phyloP scores from a whole-genome alignment of 768 basidiomycete species.

The Rhodotorula paludigena region DNA sequence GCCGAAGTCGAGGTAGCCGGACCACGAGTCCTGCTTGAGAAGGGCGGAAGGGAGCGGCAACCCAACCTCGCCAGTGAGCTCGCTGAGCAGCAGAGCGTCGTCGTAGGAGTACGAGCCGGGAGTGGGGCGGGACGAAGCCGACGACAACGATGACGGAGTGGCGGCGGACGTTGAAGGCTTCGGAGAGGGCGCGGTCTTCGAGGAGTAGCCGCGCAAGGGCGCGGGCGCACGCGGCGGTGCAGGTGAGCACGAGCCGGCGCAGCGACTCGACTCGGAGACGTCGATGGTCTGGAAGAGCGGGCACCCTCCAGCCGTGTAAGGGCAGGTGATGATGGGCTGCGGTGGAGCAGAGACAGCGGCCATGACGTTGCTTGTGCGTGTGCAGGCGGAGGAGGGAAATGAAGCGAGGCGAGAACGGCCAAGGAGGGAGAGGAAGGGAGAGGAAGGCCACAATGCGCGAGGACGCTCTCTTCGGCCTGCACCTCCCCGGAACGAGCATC shows the following conservation, averaged over 20 bases:
- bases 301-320: constrained; percentile 23
- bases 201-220: neutral
- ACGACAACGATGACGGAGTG: neutral
- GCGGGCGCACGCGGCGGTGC: neutral
- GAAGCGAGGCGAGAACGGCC: neutral
- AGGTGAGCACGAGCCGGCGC: constrained; percentile 11
- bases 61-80: neutral
- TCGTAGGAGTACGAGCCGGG: neutral
- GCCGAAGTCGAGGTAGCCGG: constrained; percentile 20
- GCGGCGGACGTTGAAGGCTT: neutral
- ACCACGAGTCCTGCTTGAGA: neutral
- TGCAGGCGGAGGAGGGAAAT: neutral
- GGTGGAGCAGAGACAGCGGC: neutral
- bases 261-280: neutral
- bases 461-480: too few species aligned
- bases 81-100: constrained; percentile 1
- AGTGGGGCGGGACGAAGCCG: neutral
- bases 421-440: neutral
- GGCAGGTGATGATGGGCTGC: neutral
- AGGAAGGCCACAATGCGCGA: too few species aligned
- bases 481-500: too few species aligned
- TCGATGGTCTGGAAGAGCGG: constrained; percentile 30
- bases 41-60: neutral
- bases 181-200: neutral
- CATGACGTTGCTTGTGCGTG: neutral